A percentile compares a stretch with the other conserved stretches of the same genome.
Conservation (phyloP, 345 rosid genomes). For the Brassica incana region DNA sequence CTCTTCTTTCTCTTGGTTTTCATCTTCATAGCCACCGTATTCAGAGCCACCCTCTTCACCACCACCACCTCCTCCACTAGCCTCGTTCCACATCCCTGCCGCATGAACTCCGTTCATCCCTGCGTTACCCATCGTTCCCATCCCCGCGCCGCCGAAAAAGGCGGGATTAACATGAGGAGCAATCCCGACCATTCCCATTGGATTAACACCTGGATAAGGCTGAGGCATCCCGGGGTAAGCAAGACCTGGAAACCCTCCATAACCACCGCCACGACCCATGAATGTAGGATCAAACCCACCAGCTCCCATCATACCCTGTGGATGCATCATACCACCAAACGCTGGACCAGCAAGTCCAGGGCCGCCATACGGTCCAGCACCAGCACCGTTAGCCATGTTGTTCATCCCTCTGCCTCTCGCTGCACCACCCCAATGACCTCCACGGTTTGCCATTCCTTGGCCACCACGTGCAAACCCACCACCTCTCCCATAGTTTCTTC, state of each 20-base stretch:
- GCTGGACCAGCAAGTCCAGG: conserved; percentile 70
- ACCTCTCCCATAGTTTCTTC: conserved; percentile 78
- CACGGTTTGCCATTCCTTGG: conserved; percentile 59
- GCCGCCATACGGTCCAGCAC: conserved; percentile 73
- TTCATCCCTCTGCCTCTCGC: conserved; percentile 71
- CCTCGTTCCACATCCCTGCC: conserved; percentile 65
- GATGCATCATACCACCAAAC: conserved; percentile 78
- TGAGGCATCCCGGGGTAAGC: conserved; percentile 79
- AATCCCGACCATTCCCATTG: conserved; percentile 81
- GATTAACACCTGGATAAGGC: conserved; percentile 67
- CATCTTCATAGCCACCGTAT: conserved; percentile 75
- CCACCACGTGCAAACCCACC: conserved; percentile 80
- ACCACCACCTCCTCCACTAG: conserved; percentile 81
- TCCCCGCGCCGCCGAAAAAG: conserved; percentile 67
- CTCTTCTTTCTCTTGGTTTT: conserved; percentile 63
- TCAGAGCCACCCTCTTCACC: conserved; percentile 89
- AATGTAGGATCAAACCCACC: conserved; percentile 84
- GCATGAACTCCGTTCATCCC: conserved; percentile 74
- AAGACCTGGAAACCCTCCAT: conserved; percentile 75
- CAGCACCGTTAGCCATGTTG: conserved; percentile 60
- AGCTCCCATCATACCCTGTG: conserved; percentile 74
- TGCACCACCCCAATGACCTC: conserved; percentile 65
- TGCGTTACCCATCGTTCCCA: conserved; percentile 67
- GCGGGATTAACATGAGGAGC: conserved; percentile 95
- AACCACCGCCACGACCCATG: conserved; percentile 77